Percentiles rank a stretch among this genome's conserved stretches.
phyloP scores from a whole-genome alignment of 169 alveolate species.

The Amoebophrya sp. region DNA sequence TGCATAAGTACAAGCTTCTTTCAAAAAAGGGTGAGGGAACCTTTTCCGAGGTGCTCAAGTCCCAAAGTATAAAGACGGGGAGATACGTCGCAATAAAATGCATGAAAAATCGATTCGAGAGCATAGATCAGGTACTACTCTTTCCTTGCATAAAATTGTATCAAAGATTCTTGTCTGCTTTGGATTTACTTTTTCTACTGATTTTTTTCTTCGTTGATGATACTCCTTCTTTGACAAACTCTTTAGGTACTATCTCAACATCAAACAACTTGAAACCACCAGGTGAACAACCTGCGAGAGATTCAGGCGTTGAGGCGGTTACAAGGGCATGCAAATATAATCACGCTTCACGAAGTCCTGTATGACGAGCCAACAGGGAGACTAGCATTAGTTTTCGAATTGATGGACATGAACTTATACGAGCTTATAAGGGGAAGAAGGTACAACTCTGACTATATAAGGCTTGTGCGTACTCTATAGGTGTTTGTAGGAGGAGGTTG shows the following conservation, averaged over 20 bases:
- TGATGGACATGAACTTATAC: slow-evolving; percentile 66
- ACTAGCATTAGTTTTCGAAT: slow-evolving; percentile 72
- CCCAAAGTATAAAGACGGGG: slow-evolving; percentile 66
- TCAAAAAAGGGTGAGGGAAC: slow-evolving; percentile 71
- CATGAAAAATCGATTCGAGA: slow-evolving; percentile 64
- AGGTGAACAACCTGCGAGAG: slow-evolving; percentile 68
- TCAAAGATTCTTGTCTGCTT: no score
- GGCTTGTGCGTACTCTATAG: no score
- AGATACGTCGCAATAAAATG: slow-evolving; percentile 72
- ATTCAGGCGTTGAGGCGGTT: slow-evolving; percentile 69
- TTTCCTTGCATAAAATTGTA: no score
- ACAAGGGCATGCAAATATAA: slow-evolving; percentile 67
- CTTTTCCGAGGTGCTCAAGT: slow-evolving; percentile 71
- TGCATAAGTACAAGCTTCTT: not conserved
- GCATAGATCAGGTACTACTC: slow-evolving; percentile 60
- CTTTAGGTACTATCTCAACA: not conserved
- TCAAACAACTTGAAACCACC: not conserved
- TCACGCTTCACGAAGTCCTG: slow-evolving; percentile 64
- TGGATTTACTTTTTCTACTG: no score
- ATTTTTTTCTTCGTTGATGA: no score
- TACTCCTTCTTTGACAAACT: not conserved
- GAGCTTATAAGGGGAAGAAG: slow-evolving; percentile 65
- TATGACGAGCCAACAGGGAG: slow-evolving; percentile 80
- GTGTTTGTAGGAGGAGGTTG: no score
- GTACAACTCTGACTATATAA: no score